Evolutionary conservation across 164 flowering plant species (phyloP), one percentile per base, ranked within the genome.

Genomic region (Aristolochia fimbriata): DNA sequence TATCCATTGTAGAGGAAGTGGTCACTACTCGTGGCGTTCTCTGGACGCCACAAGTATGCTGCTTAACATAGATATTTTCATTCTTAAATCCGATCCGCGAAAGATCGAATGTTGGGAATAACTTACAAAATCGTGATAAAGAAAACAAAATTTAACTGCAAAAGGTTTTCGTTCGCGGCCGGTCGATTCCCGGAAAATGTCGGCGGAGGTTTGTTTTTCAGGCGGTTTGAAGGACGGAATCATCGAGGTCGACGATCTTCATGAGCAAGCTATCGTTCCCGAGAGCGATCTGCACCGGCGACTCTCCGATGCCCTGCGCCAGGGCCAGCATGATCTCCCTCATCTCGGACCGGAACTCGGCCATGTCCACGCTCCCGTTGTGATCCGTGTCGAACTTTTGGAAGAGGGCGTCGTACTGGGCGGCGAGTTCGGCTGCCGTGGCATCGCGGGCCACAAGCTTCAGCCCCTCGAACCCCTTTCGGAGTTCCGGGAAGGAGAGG

Each of bases 241-340:
- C 91, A 62, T 68, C n/a, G n/a, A n/a, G 78, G 15, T 80, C 65
- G 23, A 71, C 78, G 11, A 82, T 85, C 65, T 59, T 82, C 80
- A 72, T 76, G 1, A 84, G 73, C 65, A 82, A 70, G 61, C 86
- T 77, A 57, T 78, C 56, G 8, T 27, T 65, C 22, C 79, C 76
- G 33, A 79, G 68, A 25, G 74, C 77, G 12, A 86, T 69, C 10
- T 62, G 64, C 22, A 84, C 64, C 0, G 83, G 88, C 0, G 74
- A 64, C 19, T 65, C 49, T 2, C 94, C 94, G 4, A 86, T 63
- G 16, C 86, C 84, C 0, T 67, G 57, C 0, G 82, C 90, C 65
- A 82, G 62, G 0, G 86, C 88, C 1, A 71, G 66, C 83, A 83
- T 66, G 21, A 81, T 68, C 64, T 83, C 88, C 70, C 48, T 79